Evolutionary conservation across 2,329 filamentous ascomycete genomes (phyloP), one percentile per base, ranked within the genome.

Genomic region (Colletotrichum limetticola): DNA sequence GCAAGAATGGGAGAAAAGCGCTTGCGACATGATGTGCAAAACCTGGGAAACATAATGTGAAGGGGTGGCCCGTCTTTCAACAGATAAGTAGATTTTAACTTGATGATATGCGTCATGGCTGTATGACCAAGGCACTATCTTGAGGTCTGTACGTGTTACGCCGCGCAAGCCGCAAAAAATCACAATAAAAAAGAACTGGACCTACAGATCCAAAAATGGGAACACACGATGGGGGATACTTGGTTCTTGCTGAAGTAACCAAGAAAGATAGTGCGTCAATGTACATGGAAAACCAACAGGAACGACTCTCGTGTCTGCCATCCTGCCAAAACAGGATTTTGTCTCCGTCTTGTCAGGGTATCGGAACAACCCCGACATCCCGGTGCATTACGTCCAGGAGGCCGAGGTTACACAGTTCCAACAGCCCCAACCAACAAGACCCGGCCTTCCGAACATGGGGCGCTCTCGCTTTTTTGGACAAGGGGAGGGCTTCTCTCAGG

Each of bases 361-460:
- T 59, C 42, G 69, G 65, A 68, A 32, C 16, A 32, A 37, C 55
- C 24, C 66, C 69, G 59, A 64, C 69, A 16, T 46, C 55, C 37
- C 53, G 52, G 68, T 66, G 68, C 56, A 46, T 61, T 60, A 56
- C 56, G 35, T 61, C 56, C 63, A 37, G 37, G 67, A 52, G 28
- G 60, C 28, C 65, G 35, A 71, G 59, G 42, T 69, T 55, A 72
- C 66, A 60, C 66, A 49, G 53, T 37, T 30, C 32, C 53, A 56
- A 62, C 52, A 22, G 42, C 42, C 19, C 42, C 19, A 42, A 46
- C 52, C 66, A 64, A 56, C 11, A 68, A 58, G 42, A 49, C 42
- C 42, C 35, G 52, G 28, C 24, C 24, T 56, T 37, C 28, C 42
- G 19, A 26, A 64, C 14, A 42, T 22, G n/a, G 46, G 26, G 42